phyloP scores from a whole-genome alignment of 2,329 filamentous ascomycete genomes.

The Pseudopyrenochaeta lycopersici region DNA sequence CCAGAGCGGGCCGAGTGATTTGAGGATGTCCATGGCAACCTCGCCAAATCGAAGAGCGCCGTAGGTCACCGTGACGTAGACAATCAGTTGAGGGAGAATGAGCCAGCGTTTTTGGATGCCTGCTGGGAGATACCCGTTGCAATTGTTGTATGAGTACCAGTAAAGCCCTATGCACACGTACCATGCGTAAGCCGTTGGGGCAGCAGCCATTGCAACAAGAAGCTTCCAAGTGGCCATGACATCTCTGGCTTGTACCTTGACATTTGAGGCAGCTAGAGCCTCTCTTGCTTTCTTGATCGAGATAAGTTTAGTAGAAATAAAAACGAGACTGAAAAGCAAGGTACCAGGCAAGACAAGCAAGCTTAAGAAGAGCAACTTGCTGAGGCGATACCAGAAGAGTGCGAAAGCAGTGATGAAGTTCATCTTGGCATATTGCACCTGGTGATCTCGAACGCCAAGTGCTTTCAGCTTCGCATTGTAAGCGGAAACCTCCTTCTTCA shows the following conservation, averaged over 20 bases:
- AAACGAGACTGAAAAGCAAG: conserved; percentile 74
- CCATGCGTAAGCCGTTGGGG: conserved; percentile 43
- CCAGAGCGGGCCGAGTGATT: conserved; percentile 87
- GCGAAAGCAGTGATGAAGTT: conserved; percentile 78
- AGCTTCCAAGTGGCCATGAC: conserved; percentile 55
- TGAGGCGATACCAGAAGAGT: conserved; percentile 79
- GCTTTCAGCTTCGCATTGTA: conserved; percentile 90
- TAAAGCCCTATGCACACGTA: conserved; percentile 44
- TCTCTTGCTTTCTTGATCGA: conserved; percentile 50
- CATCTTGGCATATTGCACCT: conserved; percentile 90
- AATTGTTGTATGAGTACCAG: conserved; percentile 66
- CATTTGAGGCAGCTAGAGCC: conserved; percentile 51
- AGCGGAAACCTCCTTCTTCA: conserved; percentile 78
- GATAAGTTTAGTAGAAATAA: conserved; percentile 47
- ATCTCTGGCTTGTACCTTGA: conserved; percentile 51
- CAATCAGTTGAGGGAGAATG: conserved; percentile 75
- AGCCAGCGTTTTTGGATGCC: conserved; percentile 74
- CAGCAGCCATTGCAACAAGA: conserved; percentile 50
- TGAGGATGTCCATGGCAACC: conserved; percentile 98
- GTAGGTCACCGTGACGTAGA: conserved; percentile 90
- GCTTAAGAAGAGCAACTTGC: conserved; percentile 79
- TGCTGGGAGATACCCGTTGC: conserved; percentile 81
- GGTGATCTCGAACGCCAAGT: conserved; percentile 89
- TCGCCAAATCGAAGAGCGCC: conserved; percentile 94
- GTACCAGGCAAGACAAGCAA: conserved; percentile 86